Evolutionary conservation across 2,329 filamentous ascomycete species (phyloP), one percentile per base, ranked within the genome.

Genomic region (Xylariaceae sp.): DNA sequence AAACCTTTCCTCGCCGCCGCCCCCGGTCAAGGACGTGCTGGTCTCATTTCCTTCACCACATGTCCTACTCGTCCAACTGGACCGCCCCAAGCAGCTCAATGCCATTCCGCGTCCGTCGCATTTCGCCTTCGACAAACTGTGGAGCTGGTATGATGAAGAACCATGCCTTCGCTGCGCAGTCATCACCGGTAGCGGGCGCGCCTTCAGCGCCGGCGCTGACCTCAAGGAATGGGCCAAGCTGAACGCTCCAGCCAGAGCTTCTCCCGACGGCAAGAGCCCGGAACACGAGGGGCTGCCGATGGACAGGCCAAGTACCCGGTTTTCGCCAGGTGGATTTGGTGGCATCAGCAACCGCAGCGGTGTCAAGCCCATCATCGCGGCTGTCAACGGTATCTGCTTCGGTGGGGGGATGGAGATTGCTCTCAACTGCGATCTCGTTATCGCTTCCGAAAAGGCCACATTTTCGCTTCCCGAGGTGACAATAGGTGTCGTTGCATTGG

Each of bases 331-430:
- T 2, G 86, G 85, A 1, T 86, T 89, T 52, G 85, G 81, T 19
- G 86, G 79, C 0, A 68, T 90, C 31, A 82, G 80, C 47, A 82
- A 87, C 55, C 75, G 87, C 22, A 66, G 69, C 5, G 86, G 86
- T 42, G 82, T 81, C 67, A 92, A 92, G 62, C 88, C 88, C 6
- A 75, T 92, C 48, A 78, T 92, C 27, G 86, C 83, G 1, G 88
- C 87, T 1, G 85, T 91, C 17, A 89, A 90, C 62, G 88, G 88
- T 6, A 72, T 86, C 15, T 87, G 85, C 50, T 76, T 88, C 41
- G 88, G 88, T 33, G 88, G 87, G 46, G 88, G 87, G 1, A 84
- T 87, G 68, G 88, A 92, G 72, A 89, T 90, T 71, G 76, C 82
- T 11, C 72, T 86, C 43, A 89, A 90, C 67, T 80, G 78, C 55